Evolutionary conservation across 2,329 filamentous ascomycete species (phyloP), one percentile per base, ranked within the genome.

Genomic region (Fusarium clavum): DNA sequence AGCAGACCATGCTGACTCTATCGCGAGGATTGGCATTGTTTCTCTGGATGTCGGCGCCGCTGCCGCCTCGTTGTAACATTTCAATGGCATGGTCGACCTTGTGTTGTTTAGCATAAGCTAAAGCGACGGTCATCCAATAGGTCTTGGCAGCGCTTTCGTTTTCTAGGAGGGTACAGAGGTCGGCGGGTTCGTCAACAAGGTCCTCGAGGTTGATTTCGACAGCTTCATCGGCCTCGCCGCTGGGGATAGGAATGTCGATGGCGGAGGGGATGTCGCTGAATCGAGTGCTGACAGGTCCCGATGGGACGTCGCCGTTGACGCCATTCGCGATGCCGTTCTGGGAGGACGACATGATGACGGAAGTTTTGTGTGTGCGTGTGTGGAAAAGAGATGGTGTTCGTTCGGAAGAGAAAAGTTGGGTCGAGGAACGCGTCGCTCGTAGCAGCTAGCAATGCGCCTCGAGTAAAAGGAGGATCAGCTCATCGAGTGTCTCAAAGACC

Each of bases 121-220:
- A 86, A 44, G 97, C 93, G 72, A 98, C 96, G n/a, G 94, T 95
- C 86, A 99, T 95, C 97, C 97, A 99, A 74, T 97, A 97, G 55
- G 91, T 93, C 76, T 95, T 94, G 40, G 93, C 92, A 18, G 94
- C 94, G 76, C 91, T 90, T 80, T 99, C 97, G 77, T 96, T 97
- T 82, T 99, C 95, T 69, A 99, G 90, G 53, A 99, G 87, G 30
- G 93, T 96, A 80, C 96, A 99, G 8, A 99, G 87, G 83, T 99
- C 96, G 48, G 93, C 97, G 22, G 94, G 93, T 78, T 98, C 96
- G 79, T 98, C 96, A 65, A 94, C 89, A 41, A 98, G 90, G 71
- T 95, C 93, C 78, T 94, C 92, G 57, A 98, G 89, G 78, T 97
- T 93, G 76, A 99, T 93, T 83, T 98, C 96, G 79, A 99, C 96